Evolutionary conservation across 306 rosid species (phyloP).

Genomic region (Acacia acuminata): DNA sequence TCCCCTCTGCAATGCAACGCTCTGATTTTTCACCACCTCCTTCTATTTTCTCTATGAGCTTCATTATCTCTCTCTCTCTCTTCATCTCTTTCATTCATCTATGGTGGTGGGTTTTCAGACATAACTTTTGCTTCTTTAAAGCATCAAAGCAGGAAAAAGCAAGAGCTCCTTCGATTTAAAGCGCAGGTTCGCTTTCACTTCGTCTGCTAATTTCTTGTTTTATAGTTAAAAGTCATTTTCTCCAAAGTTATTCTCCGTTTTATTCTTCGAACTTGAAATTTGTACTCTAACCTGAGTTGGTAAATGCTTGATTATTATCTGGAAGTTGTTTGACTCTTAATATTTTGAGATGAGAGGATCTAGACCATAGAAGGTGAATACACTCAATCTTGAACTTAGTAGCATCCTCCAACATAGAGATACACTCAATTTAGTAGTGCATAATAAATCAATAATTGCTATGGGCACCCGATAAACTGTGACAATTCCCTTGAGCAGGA

Average conservation of each 20-base stretch:
- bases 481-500: too few relatives aligned
- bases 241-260: constrained; percentile 21
- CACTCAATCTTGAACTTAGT: too few relatives aligned
- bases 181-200: constrained; percentile 59
- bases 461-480: too few relatives aligned
- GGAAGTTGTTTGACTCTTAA: constrained; percentile 54
- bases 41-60: constrained; percentile 25
- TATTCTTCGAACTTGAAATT: constrained; percentile 8
- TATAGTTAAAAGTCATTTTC: constrained; percentile 26
- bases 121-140: constrained; percentile 46
- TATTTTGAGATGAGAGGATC: neutral
- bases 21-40: constrained; percentile 36
- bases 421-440: too few relatives aligned
- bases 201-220: constrained; percentile 32
- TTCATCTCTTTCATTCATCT: constrained; percentile 20
- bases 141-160: constrained; percentile 44
- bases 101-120: constrained; percentile 43
- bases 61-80: neutral
- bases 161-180: constrained; percentile 49
- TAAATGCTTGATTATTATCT: constrained; percentile 38
- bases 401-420: too few relatives aligned
- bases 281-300: constrained; percentile 24
- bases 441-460: too few relatives aligned
- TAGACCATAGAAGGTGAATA: too few relatives aligned
- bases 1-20: neutral